Percentiles rank a stretch among this genome's conserved stretches.
These are phyloP conservation scores for Boletus sp. DNA, from an alignment of 768 basidiomycete genomes.

Conservation along the genomic window DNA sequence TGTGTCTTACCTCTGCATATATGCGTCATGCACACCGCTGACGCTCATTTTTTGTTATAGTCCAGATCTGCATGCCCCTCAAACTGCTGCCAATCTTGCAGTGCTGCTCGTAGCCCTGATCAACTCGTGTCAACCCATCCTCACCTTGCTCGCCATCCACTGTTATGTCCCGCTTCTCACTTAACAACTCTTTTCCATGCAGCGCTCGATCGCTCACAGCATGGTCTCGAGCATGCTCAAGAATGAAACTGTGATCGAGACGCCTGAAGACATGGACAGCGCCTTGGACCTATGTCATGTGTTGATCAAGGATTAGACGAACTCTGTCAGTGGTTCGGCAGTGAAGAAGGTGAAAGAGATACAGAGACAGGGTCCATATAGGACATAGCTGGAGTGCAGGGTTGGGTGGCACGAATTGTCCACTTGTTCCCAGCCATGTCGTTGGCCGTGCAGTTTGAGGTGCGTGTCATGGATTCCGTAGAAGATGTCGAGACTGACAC, in stretches of 20 bases:
- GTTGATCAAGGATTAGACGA: slow-evolving; percentile 82
- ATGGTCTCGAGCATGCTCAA: slow-evolving; percentile 93
- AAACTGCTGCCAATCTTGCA: slow-evolving; percentile 86
- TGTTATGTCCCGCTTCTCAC: slow-evolving; percentile 84
- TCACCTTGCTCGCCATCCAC: slow-evolving; percentile 95
- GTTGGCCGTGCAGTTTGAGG: slow-evolving; percentile 87
- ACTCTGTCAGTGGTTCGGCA: slow-evolving; percentile 40
- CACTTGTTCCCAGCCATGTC: slow-evolving; percentile 89
- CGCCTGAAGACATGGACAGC: slow-evolving; percentile 91
- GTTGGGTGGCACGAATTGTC: slow-evolving; percentile 98
- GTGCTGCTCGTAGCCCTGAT: slow-evolving; percentile 91
- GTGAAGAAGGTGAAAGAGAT: slow-evolving; percentile 38
- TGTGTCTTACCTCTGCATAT: too few relatives aligned
- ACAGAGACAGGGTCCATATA: slow-evolving; percentile 63
- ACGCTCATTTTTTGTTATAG: slow-evolving; percentile 35
- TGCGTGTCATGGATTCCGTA: slow-evolving; percentile 32
- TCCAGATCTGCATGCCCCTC: slow-evolving; percentile 83
- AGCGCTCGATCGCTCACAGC: slow-evolving; percentile 90
- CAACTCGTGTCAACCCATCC: slow-evolving; percentile 92
- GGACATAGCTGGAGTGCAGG: slow-evolving; percentile 97
- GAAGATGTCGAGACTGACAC: neutral
- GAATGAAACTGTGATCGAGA: slow-evolving; percentile 94
- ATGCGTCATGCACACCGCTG: slow-evolving; percentile 34
- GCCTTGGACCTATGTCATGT: slow-evolving; percentile 91
- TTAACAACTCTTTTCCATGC: slow-evolving; percentile 87